Evolutionary conservation across 2,329 filamentous ascomycete species (phyloP), one percentile per base, ranked within the genome.

Genomic region (Neofusicoccum ribis): DNA sequence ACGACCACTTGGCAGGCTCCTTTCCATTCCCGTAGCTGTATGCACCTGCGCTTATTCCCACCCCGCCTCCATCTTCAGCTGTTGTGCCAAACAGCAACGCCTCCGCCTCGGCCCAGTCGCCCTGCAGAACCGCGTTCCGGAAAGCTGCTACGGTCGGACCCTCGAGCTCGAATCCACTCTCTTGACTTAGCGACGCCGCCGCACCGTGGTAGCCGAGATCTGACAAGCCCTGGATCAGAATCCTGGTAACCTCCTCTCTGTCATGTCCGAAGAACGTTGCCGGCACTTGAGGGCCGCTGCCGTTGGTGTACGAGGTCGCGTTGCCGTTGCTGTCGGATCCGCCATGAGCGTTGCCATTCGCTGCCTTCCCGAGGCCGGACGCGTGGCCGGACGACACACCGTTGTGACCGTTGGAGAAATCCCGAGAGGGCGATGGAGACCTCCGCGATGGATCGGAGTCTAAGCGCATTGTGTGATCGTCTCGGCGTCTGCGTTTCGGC

Each of bases 131-230:
- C 5, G 94, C 91, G 69, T 82, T 87, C 68, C 93, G 85, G 72
- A 99, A 97, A 5, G 90, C 87, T n/a, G 92, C 89, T 20, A 97
- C 94, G 1, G 91, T 90, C 1, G 89, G 86, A 66, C 88, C 95
- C 79, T 99, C 95, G 66, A 99, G 82, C 74, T 94, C 88, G 75
- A 87, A 96, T 0, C 93, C 93, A 73, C 94, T 98, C 77, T 96
- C 91, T 67, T 85, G 84, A 72, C 87, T 90, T 65, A 99, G 82
- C 67, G 85, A 88, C 50, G 87, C 84, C 27, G 95, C 94, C 12
- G 94, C 91, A 12, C 83, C 82, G 66, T 88, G 83, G 74, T 98
- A 97, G 2, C 95, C 95, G 80, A 99, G 84, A 76, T 97, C 94
- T 27, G 88, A 87, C 69, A 99, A 80, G 41, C 93, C 91, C 78